Conservation (phyloP, 345 rosid species). For the Eucalyptus caleyi region DNA sequence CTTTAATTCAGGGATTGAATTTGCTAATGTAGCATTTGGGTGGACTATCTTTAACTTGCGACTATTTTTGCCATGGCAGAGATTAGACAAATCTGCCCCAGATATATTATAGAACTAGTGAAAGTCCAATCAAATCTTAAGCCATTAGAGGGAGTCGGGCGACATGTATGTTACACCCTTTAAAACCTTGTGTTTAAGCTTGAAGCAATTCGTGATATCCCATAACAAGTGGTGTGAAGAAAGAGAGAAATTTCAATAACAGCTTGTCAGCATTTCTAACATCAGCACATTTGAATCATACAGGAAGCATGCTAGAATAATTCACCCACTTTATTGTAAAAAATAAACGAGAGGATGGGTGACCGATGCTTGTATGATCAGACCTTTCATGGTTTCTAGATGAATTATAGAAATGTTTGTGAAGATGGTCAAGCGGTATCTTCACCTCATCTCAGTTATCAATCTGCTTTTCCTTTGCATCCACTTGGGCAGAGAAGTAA, state of each 20-base stretch:
- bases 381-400: background rate
- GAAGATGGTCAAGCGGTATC: background rate
- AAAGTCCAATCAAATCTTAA: background rate
- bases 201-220: background rate
- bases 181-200: background rate
- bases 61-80: background rate
- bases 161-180: fast-evolving
- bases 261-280: background rate
- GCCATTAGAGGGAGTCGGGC: background rate
- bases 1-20: background rate
- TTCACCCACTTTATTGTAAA: background rate
- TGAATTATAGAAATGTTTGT: background rate
- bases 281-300: background rate
- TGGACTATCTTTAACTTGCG: background rate
- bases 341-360: background rate
- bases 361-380: background rate
- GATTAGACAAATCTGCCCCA: background rate
- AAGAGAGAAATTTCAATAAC: background rate
- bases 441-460: background rate
- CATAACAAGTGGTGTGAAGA: background rate
- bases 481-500: background rate
- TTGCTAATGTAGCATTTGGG: background rate
- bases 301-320: background rate
- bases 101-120: background rate
- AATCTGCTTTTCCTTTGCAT: background rate